Percentiles rank a stretch among this genome's conserved stretches.
Evolutionary conservation across 1,139 yeast species (phyloP).

Genomic region (Suhomyces bokatorum): DNA sequence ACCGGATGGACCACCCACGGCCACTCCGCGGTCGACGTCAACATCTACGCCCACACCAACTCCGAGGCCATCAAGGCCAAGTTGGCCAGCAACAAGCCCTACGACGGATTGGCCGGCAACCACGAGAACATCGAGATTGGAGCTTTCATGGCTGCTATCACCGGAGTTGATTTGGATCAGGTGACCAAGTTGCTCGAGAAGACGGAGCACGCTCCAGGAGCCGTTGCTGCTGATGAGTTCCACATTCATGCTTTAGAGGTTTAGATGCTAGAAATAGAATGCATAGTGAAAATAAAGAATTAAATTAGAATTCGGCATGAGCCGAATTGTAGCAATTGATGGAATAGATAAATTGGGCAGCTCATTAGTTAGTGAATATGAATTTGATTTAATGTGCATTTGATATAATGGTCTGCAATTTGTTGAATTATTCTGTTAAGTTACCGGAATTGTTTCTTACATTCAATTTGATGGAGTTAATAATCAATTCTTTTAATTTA

Average conservation of each 20-base stretch:
- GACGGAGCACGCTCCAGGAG: constrained; percentile 43
- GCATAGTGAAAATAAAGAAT: no score
- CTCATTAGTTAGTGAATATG: no score
- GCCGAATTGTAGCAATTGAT: no score
- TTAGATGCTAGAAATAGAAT: background rate
- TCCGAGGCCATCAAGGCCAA: constrained; percentile 40
- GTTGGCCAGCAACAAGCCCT: constrained; percentile 31
- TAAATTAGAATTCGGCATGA: no score
- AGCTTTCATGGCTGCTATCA: constrained; percentile 57
- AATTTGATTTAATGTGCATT: no score
- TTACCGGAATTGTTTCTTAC: no score
- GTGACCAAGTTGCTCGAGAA: constrained; percentile 52
- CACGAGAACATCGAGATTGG: constrained; percentile 87
- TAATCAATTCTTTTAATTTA: no score
- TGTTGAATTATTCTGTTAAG: no score
- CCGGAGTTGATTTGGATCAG: constrained; percentile 53
- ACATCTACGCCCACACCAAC: constrained; percentile 30
- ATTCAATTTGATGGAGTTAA: no score
- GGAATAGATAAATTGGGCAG: no score
- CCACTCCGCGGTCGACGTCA: constrained; percentile 32
- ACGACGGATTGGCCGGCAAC: constrained; percentile 63
- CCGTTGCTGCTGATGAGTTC: constrained; percentile 2
- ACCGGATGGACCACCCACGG: constrained; percentile 34
- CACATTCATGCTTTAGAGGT: background rate
- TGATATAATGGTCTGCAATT: no score